Conservation (phyloP, 331 rosid species). For the Prunus yedoensis region DNA sequence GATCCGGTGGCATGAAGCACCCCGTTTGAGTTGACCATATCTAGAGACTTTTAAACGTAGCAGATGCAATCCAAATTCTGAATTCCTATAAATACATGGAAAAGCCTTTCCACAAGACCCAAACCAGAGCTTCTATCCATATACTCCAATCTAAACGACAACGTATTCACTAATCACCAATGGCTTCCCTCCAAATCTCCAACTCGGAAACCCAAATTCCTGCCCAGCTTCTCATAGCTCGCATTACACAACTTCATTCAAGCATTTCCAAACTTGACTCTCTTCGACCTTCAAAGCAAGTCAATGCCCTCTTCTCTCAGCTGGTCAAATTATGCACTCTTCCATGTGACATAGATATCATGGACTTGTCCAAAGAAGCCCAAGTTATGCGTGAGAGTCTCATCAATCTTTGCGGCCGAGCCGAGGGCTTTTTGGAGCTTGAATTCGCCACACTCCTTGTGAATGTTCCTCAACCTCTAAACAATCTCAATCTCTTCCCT, state of each 20-base stretch:
- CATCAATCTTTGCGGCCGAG: slow-evolving; percentile 50
- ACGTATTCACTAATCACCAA: slow-evolving; percentile 9
- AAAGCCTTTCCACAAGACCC: background rate
- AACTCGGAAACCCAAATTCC: slow-evolving; percentile 44
- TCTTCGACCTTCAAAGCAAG: slow-evolving; percentile 62
- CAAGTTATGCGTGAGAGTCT: slow-evolving; percentile 55
- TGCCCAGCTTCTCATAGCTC: slow-evolving; percentile 33
- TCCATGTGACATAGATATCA: slow-evolving; percentile 54
- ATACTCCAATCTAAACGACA: background rate
- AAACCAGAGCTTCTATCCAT: background rate
- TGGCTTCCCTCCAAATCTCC: slow-evolving; percentile 53
- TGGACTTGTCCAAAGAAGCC: slow-evolving; percentile 43
- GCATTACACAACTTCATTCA: slow-evolving; percentile 50
- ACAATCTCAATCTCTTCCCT: slow-evolving; percentile 59
- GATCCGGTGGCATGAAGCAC: slow-evolving; percentile 11
- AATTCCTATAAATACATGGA: slow-evolving; percentile 41
- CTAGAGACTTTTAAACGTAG: background rate
- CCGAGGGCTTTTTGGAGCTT: slow-evolving; percentile 70
- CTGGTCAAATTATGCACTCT: slow-evolving; percentile 58
- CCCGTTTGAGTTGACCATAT: slow-evolving; percentile 16
- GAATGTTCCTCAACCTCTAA: slow-evolving; percentile 41
- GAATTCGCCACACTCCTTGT: slow-evolving; percentile 58
- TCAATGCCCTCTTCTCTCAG: slow-evolving; percentile 57
- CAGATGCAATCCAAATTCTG: background rate
- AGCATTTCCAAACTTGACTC: slow-evolving; percentile 60